Evolutionary conservation across 352 stramenopile species (phyloP).

Genomic region (Phytophthora boehmeriae): DNA sequence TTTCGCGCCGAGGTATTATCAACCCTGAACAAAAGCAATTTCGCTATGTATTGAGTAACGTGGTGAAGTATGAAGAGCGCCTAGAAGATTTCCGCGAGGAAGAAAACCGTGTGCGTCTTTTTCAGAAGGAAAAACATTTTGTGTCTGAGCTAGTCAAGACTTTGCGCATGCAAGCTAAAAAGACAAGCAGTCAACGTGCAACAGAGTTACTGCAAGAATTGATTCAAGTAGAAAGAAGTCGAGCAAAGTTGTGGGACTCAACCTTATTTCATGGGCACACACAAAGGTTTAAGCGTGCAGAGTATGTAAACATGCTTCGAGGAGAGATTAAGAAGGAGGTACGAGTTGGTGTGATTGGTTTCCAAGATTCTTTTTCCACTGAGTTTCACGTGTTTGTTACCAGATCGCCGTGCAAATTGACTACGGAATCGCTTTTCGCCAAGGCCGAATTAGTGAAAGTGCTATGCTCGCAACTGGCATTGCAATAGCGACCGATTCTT

Average conservation of each 20-base stretch:
- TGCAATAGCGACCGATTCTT: slow-evolving; percentile 5
- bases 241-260: slow-evolving; percentile 67
- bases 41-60: slow-evolving; percentile 18
- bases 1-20: slow-evolving; percentile 20
- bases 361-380: neutral
- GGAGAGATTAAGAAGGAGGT: slow-evolving; percentile 81
- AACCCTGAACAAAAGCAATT: slow-evolving; percentile 16
- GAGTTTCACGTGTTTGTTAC: neutral
- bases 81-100: slow-evolving; percentile 74
- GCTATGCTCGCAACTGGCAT: slow-evolving; percentile 14
- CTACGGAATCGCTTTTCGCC: slow-evolving; percentile 42
- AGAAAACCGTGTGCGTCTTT: slow-evolving; percentile 40
- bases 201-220: slow-evolving; percentile 69
- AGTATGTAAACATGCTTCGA: slow-evolving; percentile 69
- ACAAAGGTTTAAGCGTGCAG: slow-evolving; percentile 63
- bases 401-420: slow-evolving; percentile 73
- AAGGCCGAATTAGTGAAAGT: slow-evolving; percentile 31
- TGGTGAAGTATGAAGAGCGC: slow-evolving; percentile 47
- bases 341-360: neutral
- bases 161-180: slow-evolving; percentile 67
- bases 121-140: slow-evolving; percentile 70
- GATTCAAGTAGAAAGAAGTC: slow-evolving; percentile 63
- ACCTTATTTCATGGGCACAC: slow-evolving; percentile 67
- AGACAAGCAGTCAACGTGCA: slow-evolving; percentile 57
- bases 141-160: slow-evolving; percentile 80